Evolutionary conservation across 1,284 basidiomycete genomes (phyloP), one percentile per base, ranked within the genome.

Genomic region (Apiotrichum laibachii): DNA sequence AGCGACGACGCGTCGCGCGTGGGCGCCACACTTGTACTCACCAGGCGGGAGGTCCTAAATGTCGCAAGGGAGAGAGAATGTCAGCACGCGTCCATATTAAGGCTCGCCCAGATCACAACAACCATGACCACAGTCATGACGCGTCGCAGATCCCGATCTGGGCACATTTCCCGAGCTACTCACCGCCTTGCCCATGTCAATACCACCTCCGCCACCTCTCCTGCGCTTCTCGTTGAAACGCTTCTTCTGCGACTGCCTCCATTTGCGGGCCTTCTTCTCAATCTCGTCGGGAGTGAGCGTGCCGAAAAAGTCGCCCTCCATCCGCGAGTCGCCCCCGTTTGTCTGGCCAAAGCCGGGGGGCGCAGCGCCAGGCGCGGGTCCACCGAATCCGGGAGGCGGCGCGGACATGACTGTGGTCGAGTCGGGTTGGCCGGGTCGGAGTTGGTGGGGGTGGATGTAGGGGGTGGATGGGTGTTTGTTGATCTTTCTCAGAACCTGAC

Each of bases 171-270:
- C 15, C 15, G 37, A 4, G 15, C n/a, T 21, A 72, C 74, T 73
- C 46, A 77, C 77, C 34, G 73, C 75, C 59, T 79, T 79, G 21
- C 78, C 78, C 64, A 77, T 76, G 66, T 79, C 77, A 15, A 78
- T 67, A 34, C 75, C 77, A 35, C 71, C 77, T 53, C 77, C 77
- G 43, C 77, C 78, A 15, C 77, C 77, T 7, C 64, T 56, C 60
- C 73, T 69, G 46, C 77, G 68, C 72, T 79, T 78, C 60, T 73
- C 70, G 49, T 73, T 69, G 64, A 73, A 80, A 45, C 73, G 64
- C 61, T 68, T 73, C 63, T 73, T 74, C 65, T 78, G 76, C 18
- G 57, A 61, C 56, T 71, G 67, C 50, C 78, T 67, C 78, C 78
- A 80, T 70, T 79, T 79, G 57, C 73, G 70, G 18, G 75, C 73